These are phyloP conservation scores for Marasmius sp. DNA, from an alignment of 1,284 basidiomycete genomes.

Conservation along the genomic window DNA sequence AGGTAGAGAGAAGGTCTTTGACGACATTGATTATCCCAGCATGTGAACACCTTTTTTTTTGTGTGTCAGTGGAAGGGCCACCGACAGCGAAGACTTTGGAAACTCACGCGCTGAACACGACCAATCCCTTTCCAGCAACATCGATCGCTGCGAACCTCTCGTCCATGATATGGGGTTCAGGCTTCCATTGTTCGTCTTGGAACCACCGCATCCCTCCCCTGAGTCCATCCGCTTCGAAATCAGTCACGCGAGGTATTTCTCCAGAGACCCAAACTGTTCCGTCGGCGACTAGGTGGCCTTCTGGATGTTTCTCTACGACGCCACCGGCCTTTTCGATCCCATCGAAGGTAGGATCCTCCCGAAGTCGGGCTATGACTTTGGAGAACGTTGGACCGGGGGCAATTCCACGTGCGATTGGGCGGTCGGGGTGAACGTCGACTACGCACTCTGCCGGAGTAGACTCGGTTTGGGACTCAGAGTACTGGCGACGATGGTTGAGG, in stretches of 20 bases:
- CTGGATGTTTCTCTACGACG: conserved; percentile 50
- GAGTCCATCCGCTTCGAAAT: conserved; percentile 63
- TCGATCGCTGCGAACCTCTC: conserved; percentile 79
- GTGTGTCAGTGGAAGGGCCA: background rate
- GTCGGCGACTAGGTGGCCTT: conserved; percentile 63
- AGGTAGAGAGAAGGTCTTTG: conserved; percentile 52
- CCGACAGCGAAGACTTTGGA: no score
- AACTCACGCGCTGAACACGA: conserved; percentile 79
- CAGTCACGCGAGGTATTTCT: conserved; percentile 70
- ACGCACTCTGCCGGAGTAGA: conserved; percentile 35
- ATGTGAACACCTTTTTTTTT: conserved; percentile 64
- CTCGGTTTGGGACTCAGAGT: background rate
- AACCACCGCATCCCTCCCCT: conserved; percentile 66
- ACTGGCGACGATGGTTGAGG: conserved; percentile 41
- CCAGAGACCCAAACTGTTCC: conserved; percentile 74
- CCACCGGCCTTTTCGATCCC: conserved; percentile 60
- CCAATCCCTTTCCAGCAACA: conserved; percentile 75
- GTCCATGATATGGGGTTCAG: conserved; percentile 74
- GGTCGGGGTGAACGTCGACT: conserved; percentile 75
- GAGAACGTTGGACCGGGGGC: conserved; percentile 58
- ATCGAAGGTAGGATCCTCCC: conserved; percentile 70
- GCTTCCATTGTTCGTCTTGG: conserved; percentile 50
- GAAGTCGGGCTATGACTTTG: conserved; percentile 58
- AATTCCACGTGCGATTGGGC: conserved; percentile 74
- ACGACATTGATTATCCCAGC: conserved; percentile 84